Percentiles rank a stretch among this genome's conserved stretches.
phyloP scores from a whole-genome alignment of 176 grass and related monocot genomes.

The Oryza glaberrima region DNA sequence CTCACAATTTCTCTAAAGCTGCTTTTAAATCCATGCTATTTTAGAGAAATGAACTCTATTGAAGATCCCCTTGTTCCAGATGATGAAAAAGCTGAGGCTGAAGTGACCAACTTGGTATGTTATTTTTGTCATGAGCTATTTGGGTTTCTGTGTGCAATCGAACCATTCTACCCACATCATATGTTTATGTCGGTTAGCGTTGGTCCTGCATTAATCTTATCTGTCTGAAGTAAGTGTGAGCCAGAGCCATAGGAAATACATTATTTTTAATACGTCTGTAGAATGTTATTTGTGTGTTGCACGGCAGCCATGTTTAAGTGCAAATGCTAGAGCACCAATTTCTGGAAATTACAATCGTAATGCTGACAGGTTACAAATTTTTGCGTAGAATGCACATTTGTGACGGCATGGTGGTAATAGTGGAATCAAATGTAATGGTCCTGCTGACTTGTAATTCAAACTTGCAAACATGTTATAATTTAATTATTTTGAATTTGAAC shows the following conservation, averaged over 20 bases:
- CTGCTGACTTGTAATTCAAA: background rate
- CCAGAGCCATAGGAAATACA: background rate
- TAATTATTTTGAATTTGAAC: constrained; percentile 5
- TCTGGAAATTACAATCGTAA: background rate
- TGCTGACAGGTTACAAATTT: background rate
- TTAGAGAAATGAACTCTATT: constrained; percentile 66
- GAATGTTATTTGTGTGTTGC: background rate
- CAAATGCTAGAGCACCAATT: background rate
- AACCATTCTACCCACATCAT: background rate
- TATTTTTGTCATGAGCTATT: constrained; percentile 1
- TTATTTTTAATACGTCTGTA: constrained; percentile 5
- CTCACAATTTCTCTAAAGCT: constrained; percentile 36
- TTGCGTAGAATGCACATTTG: background rate
- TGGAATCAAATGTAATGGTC: constrained; percentile 9
- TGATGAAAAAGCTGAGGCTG: constrained; percentile 38
- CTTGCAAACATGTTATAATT: background rate
- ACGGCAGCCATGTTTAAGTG: background rate
- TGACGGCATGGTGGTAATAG: background rate
- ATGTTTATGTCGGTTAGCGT: background rate
- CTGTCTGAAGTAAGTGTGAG: background rate
- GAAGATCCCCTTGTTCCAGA: constrained; percentile 74
- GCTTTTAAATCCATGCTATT: constrained; percentile 30
- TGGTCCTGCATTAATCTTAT: constrained; percentile 7
- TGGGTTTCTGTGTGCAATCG: constrained; percentile 17
- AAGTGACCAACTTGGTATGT: constrained; percentile 47